Conservation (phyloP, 2,329 filamentous ascomycete genomes). For the Pseudogymnoascus sp. region DNA sequence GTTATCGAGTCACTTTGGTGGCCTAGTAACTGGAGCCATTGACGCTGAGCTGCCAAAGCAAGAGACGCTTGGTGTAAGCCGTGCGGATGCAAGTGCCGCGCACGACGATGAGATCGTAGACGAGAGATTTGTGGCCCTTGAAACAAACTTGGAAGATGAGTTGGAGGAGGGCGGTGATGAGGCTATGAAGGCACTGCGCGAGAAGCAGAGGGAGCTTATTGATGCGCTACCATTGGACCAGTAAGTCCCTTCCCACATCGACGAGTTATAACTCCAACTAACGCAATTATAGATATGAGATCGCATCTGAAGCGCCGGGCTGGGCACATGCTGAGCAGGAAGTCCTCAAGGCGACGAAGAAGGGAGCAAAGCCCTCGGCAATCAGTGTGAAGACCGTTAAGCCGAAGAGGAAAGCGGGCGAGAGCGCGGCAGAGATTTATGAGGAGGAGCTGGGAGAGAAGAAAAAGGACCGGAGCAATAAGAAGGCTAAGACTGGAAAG, state of each 20-base stretch:
- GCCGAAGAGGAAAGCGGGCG: slow-evolving; percentile 63
- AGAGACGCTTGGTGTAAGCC: slow-evolving; percentile 50
- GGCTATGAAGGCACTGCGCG: slow-evolving; percentile 60
- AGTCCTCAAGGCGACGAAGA: slow-evolving; percentile 51
- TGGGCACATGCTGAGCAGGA: slow-evolving; percentile 72
- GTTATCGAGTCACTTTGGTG: slow-evolving; percentile 69
- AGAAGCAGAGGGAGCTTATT: slow-evolving; percentile 81
- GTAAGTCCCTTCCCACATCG: slow-evolving; percentile 43
- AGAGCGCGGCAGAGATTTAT: slow-evolving; percentile 54
- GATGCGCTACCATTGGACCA: slow-evolving; percentile 83
- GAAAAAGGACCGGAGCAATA: slow-evolving; percentile 34
- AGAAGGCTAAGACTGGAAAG: slow-evolving; percentile 47
- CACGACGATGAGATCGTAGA: slow-evolving; percentile 63
- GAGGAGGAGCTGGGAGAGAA: slow-evolving; percentile 51
- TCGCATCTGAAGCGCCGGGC: slow-evolving; percentile 52
- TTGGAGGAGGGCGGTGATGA: slow-evolving; percentile 77
- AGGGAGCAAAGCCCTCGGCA: slow-evolving; percentile 50
- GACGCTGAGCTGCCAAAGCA: slow-evolving; percentile 57
- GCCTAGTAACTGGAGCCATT: slow-evolving; percentile 66
- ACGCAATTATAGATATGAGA: slow-evolving; percentile 50
- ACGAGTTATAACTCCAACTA: slow-evolving; percentile 11
- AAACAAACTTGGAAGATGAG: slow-evolving; percentile 68
- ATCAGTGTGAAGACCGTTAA: slow-evolving; percentile 80
- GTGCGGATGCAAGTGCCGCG: slow-evolving; percentile 53
- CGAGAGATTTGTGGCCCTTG: slow-evolving; percentile 62